phyloP scores from a whole-genome alignment of 768 basidiomycete species.

The Termitomyces sp. region DNA sequence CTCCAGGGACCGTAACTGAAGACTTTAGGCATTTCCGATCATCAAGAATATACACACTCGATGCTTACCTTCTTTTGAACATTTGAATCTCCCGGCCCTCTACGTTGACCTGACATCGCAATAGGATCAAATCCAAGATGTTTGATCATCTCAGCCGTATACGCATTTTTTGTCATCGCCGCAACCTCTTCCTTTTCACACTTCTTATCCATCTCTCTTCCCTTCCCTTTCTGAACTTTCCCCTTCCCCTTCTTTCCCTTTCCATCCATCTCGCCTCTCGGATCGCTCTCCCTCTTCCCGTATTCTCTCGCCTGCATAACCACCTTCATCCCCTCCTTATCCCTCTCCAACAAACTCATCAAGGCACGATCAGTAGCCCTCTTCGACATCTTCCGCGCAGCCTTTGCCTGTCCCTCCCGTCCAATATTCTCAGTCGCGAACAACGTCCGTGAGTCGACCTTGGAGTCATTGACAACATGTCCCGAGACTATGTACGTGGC shows the following conservation, averaged over 20 bases:
- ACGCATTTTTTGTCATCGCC: conserved; percentile 41
- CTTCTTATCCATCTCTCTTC: conserved; percentile 10
- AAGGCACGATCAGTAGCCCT: conserved; percentile 61
- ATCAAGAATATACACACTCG: neutral
- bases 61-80: conserved; percentile 56
- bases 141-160: conserved; percentile 65
- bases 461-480: conserved; percentile 58
- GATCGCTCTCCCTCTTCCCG: conserved; percentile 16
- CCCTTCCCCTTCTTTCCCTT: conserved; percentile 17
- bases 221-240: conserved; percentile 17
- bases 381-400: conserved; percentile 56
- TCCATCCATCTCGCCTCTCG: conserved; percentile 11
- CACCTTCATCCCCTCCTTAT: conserved; percentile 64
- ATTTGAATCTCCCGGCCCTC: conserved; percentile 29
- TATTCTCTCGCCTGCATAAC: conserved; percentile 60
- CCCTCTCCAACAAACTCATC: conserved; percentile 55
- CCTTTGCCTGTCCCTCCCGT: conserved; percentile 74
- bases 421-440: conserved; percentile 72
- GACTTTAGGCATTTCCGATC: conserved; percentile 1
- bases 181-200: neutral
- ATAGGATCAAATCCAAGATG: conserved; percentile 80
- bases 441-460: conserved; percentile 36
- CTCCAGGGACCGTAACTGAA: conserved; percentile 34
- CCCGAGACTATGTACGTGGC: conserved; percentile 83
- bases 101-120: conserved; percentile 45